Evolutionary conservation across 2,329 filamentous ascomycete genomes (phyloP), one percentile per base, ranked within the genome.

Genomic region (Fusarium camptoceras): DNA sequence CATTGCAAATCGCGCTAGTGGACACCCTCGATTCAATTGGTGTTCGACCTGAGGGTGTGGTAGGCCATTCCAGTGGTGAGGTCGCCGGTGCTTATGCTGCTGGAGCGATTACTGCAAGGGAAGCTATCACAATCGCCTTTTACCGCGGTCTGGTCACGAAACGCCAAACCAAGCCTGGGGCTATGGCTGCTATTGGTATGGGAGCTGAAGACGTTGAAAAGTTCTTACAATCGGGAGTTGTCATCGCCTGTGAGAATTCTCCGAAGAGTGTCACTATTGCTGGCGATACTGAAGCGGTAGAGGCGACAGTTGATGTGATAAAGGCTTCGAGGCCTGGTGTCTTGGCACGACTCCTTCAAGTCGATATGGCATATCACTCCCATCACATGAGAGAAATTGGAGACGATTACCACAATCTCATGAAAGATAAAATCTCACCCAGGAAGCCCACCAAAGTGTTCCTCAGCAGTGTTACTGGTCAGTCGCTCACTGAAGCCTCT

Each of bases 331-430:
- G 24, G 7, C 56, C 57, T 0, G 50, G 30, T n/a, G 42, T 47
- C 2, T 18, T 47, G 20, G 22, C 50, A 3, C 25, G 50, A 5
- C 31, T 56, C 2, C 22, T 59, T 2, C 41, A 59, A 2, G 50
- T 59, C 14, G 24, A 59, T 20, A 56, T 47, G 57, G 50, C 57
- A 20, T 59, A 59, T 22, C 57, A 59, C 15, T 59, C 57, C 3
- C 42, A 59, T 9, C 57, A 59, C 9, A 59, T 59, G 57, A 15
- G 12, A 6, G 42, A 56, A 8, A 47, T 56, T 22, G 57, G 57
- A 1, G 12, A 10, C 4, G 31, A 41, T 15, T 60, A 57, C n/a
- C 14, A 30, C 8, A 20, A 28, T 44, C 41, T 59, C 7, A 46
- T 59, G 49, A 7, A 46, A 18, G 24, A 30, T 9, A 28, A 44